Evolutionary conservation across 83 land plant genomes (phyloP).

Genomic region (Picea abies): DNA sequence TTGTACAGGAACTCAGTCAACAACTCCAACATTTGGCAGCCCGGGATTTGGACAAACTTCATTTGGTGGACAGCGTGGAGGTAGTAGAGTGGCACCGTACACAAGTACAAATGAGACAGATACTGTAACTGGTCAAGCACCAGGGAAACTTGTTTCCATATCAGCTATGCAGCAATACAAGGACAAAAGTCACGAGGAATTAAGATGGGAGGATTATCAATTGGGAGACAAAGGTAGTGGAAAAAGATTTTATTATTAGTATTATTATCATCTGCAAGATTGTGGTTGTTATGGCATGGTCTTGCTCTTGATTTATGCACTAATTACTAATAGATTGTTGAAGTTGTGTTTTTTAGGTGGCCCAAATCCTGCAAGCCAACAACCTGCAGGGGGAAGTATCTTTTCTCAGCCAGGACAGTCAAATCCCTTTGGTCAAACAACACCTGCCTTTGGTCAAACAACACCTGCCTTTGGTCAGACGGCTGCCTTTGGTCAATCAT

Average conservation of each 20-base stretch:
- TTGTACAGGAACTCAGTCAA: constrained; percentile 50
- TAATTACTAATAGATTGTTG: neutral
- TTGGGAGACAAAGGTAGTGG: constrained; percentile 73
- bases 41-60: constrained; percentile 56
- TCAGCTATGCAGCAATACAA: constrained; percentile 87
- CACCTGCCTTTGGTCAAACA: constrained; percentile 39
- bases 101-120: constrained; percentile 62
- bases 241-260: neutral
- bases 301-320: neutral
- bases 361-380: constrained; percentile 56
- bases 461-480: constrained; percentile 37
- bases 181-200: constrained; percentile 85
- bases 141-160: constrained; percentile 75
- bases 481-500: constrained; percentile 45
- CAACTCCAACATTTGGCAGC: constrained; percentile 64
- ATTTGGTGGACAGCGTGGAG: constrained; percentile 69
- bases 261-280: neutral
- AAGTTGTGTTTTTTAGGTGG: constrained; percentile 47
- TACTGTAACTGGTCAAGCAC: constrained; percentile 33
- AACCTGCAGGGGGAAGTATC: constrained; percentile 23
- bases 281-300: neutral
- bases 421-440: constrained; percentile 36
- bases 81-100: constrained; percentile 61
- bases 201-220: constrained; percentile 88
- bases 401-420: constrained; percentile 36